Base-by-base conservation (phyloP, 345 rosid species). In the Camelina sativa region DNA sequence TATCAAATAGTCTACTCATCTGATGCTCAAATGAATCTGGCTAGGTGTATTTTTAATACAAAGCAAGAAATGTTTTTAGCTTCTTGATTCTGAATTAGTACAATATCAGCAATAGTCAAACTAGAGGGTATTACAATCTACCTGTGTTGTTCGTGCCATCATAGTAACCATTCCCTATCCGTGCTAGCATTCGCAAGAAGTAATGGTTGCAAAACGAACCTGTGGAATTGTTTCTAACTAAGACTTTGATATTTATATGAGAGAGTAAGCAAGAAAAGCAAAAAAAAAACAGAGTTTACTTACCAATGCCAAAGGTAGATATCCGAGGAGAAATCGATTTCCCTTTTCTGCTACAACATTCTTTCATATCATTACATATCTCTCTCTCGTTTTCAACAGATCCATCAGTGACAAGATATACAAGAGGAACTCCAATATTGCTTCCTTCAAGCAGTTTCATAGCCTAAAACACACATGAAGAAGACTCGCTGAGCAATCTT, bases 351-450 rank as follows among this genome's bases (percentile, higher is more conserved):
- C 77, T 62, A 71, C 80, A 74, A 68, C 68, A 72, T 73, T 72
- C 82, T 79, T 86, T 87, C 73, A 92, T 69, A 9, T 72, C 72
- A 70, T 76, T 80, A 86, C 97, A 92, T 71, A 95, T 90, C 59
- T 84, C 87, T 80, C 85, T 86, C 79, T 95, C 99, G 75, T 95
- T 83, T 66, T 90, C 91, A 60, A 92, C 92, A 73, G 91, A 54
- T 46, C 99, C 99, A 79, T 95, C 99, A 51, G 99, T 87, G 57
- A 95, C 85, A 19, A 95, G 90, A 79, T 92, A 86, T 68, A 95
- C 83, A 41, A 89, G 74, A 73, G 99, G 97, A 65, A 87, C 76
- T 23, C 90, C 86, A 65, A 70, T 79, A 6, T 35, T 79, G 61
- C 87, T 23, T 40, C 87, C 89, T 15, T 88, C 83, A 65, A 95